Evolutionary conservation across 805 yeast species (phyloP).

Genomic region (Naumovozyma dairenensis): DNA sequence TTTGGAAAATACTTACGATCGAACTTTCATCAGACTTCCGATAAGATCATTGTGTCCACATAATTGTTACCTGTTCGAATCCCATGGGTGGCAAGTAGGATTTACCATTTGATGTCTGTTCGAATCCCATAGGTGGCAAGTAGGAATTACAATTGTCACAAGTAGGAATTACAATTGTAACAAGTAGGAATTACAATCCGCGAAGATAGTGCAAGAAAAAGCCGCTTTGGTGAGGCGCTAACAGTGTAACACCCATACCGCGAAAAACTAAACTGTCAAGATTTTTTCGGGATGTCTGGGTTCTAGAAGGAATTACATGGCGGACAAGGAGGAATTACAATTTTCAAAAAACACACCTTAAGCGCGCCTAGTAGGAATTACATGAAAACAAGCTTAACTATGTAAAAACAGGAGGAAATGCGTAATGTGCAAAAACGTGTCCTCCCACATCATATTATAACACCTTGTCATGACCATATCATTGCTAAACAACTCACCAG

Average conservation of each 20-base stretch:
- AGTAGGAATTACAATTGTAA: too few relatives aligned
- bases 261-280: not conserved
- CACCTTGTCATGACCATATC: not conserved
- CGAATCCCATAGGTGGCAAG: too few relatives aligned
- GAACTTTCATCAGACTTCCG: not conserved
- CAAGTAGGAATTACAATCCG: too few relatives aligned
- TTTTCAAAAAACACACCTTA: not conserved
- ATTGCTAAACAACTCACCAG: not conserved
- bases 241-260: too few relatives aligned
- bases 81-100: not conserved
- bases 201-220: too few relatives aligned
- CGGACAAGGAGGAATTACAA: not conserved
- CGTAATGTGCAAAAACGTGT: too few relatives aligned
- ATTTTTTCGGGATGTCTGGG: not conserved
- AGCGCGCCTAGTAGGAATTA: too few relatives aligned
- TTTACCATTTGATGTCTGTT: not conserved
- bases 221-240: too few relatives aligned
- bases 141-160: too few relatives aligned
- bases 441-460: not conserved
- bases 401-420: too few relatives aligned
- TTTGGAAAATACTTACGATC: too few relatives aligned
- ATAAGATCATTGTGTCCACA: not conserved
- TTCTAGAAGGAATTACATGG: not conserved
- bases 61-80: not conserved
- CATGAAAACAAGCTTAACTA: too few relatives aligned